Evolutionary conservation across 805 yeast species (phyloP), one percentile per base, ranked within the genome.

Genomic region (Sugiyamaella chiloensis): DNA sequence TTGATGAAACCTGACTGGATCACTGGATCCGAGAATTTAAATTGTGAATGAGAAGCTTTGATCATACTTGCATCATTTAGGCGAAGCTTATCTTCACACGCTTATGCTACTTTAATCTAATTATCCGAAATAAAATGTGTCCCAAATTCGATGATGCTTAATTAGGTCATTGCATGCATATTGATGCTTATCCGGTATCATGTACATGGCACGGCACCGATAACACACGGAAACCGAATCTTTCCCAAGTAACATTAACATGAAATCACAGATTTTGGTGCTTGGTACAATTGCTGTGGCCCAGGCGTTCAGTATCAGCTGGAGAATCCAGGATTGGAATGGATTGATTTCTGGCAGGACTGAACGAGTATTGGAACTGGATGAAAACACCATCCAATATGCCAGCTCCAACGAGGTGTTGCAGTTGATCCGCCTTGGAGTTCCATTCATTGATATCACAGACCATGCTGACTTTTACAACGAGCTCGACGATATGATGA

Each of bases 391-490:
- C 12, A 19, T 14, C n/a, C 12, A 14, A 3, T 12, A 21, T 16
- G 30, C 42, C 24, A 24, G 29, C 29, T 16, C 19, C 11, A 16
- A 20, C 24, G 37, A 34, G 37, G 37, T 34, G 5, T 8, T 34
- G 20, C 58, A 58, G 14, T 59, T 76, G 32, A 67, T 66, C 53
- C 61, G 64, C 45, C 61, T 67, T 26, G 80, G 81, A 43, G 62
- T 71, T 27, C 73, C 70, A 23, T 84, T 81, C 59, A 77, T 84
- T 53, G 90, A 84, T 64, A 73, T 83, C 20, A 82, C 37, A 3
- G 68, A 70, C 19, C 70, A 71, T 49, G 57, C 24, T 26, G 49
- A 50, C 26, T 40, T 36, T 24, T 47, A 43, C 46, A 31, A 27
- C 8, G 65, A 70, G 2, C 50, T 34, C 21, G 37, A 34, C 20